A percentile compares a stretch with the other conserved stretches of the same genome.
Evolutionary conservation across 257 asterid genomes (phyloP).

Genomic region (Galeopsis tetrahit): DNA sequence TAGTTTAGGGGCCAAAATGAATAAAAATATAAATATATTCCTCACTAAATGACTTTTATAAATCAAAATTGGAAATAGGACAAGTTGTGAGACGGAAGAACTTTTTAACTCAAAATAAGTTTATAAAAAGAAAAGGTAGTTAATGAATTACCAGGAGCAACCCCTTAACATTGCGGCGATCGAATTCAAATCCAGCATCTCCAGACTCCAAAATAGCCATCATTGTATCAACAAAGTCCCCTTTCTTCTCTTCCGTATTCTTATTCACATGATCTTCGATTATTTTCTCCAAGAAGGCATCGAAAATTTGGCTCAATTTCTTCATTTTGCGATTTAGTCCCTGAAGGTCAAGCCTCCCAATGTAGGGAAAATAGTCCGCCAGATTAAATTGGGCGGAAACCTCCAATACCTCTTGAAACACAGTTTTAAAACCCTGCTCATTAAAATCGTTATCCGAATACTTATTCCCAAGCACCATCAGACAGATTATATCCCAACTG

Average conservation of each 20-base stretch:
- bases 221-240: background rate
- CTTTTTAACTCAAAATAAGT: too few relatives aligned
- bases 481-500: background rate
- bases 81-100: too few relatives aligned
- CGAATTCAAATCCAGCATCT: background rate
- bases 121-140: background rate
- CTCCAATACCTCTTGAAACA: background rate
- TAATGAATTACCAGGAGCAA: background rate
- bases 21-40: too few relatives aligned
- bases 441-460: background rate
- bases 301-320: background rate
- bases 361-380: background rate
- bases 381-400: background rate
- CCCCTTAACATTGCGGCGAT: background rate
- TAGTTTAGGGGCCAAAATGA: too few relatives aligned
- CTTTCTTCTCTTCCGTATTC: background rate
- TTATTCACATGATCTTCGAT: background rate
- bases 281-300: background rate
- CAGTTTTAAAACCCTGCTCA: background rate
- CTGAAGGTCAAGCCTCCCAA: background rate
- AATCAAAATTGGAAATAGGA: too few relatives aligned
- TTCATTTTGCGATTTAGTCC: background rate
- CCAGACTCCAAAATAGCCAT: background rate
- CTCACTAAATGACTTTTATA: too few relatives aligned
- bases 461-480: background rate